phyloP scores from a whole-genome alignment of 768 basidiomycete genomes.

The Leccinum boreale region DNA sequence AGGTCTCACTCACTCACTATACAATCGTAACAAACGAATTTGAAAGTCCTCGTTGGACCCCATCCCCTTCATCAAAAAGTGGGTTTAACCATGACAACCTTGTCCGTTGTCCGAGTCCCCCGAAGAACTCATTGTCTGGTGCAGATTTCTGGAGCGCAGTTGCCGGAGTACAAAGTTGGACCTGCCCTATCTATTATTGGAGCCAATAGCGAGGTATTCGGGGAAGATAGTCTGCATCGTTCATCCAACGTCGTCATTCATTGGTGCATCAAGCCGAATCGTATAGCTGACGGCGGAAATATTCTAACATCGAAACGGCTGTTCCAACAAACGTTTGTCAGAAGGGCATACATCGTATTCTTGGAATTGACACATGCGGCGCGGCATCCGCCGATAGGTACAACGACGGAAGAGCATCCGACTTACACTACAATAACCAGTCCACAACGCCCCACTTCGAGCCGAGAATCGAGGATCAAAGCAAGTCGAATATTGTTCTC shows the following conservation, averaged over 20 bases:
- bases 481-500: background rate
- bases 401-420: background rate
- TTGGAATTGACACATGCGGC: background rate
- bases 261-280: background rate
- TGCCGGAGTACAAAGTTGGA: background rate
- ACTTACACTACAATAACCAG: background rate
- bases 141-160: background rate
- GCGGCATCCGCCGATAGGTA: slow-evolving; percentile 7
- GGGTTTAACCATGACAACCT: background rate
- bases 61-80: background rate
- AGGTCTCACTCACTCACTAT: background rate
- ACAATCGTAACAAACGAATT: background rate
- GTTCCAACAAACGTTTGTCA: background rate
- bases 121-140: background rate
- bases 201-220: background rate
- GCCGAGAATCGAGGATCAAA: background rate
- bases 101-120: background rate
- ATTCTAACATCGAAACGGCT: background rate
- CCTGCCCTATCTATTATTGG: background rate
- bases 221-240: background rate
- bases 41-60: background rate
- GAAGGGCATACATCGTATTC: slow-evolving; percentile 4
- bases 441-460: background rate
- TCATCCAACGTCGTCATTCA: background rate
- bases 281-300: background rate